Base-by-base conservation (phyloP, 345 rosid genomes). In the Schrenkiella parvula region DNA sequence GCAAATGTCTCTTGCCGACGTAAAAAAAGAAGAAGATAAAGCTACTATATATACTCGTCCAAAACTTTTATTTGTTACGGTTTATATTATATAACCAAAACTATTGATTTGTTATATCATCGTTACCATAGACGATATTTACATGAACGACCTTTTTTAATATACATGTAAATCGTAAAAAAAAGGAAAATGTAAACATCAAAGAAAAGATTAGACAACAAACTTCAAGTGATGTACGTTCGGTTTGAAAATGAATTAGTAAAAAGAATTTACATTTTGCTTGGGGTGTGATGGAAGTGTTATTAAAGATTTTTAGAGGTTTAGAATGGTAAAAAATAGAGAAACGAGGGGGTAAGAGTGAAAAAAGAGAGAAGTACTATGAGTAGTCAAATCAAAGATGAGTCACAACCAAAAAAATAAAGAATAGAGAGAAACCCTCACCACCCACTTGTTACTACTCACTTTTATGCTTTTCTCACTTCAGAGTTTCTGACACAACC, bases 331-430 rank as follows among this genome's bases (percentile, higher is more conserved):
- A 68, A 26, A 42, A 4, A 37, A 18, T 1, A 62, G 13, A 62
- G 6, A 35, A 35, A 50, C 0, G 2, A 51, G 22, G 7, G 68
- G 29, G 71, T 76, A 55, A 62, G 69, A 54, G 75, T 76, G 22
- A 76, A 18, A 65, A 75, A 25, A 22, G 11, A 15, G 19, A 70
- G 43, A 28, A 37, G 43, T 42, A 76, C 66, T 21, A 64, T 56
- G 80, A 70, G 80, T 70, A 64, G 80, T 76, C 80, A 70, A 47
- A 70, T 76, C 80, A 64, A 55, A 76, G 50, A 63, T 50, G 68
- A 66, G 43, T 47, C 64, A 52, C 12, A 29, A 32, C 32, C 25
- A 60, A n/a, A 21, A 22, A 39, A 13, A 6, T n/a, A n/a, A 13
- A 38, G 4, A 11, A 2, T 9, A 1, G 48, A 70, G 58, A 73